Evolutionary conservation across 2,329 filamentous ascomycete genomes (phyloP).

Genomic region (Juglanconis oblonga): DNA sequence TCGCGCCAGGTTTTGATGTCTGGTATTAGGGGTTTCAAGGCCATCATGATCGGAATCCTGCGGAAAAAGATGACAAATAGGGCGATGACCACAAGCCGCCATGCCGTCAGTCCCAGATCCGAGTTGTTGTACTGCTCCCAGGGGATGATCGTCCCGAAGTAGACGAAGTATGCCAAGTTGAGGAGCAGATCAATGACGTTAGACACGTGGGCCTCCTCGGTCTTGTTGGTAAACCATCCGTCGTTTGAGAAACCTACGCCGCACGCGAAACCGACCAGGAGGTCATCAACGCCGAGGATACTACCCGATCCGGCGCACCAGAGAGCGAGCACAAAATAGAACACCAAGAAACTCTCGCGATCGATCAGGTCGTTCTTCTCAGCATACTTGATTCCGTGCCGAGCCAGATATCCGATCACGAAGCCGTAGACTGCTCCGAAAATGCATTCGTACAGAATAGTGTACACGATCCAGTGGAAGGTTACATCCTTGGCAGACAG

Average conservation of each 20-base stretch:
- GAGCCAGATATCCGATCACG: conserved; percentile 79
- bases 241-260: conserved; percentile 99
- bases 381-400: conserved; percentile 84
- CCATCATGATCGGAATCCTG: conserved; percentile 90
- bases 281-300: conserved; percentile 85
- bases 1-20: conserved; percentile 99
- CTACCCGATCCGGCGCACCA: conserved; percentile 95
- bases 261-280: conserved; percentile 90
- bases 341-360: conserved; percentile 94
- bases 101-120: conserved; percentile 72
- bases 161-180: conserved; percentile 98
- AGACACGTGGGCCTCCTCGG: conserved; percentile 96
- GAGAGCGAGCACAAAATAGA: conserved; percentile 94
- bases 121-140: conserved; percentile 87
- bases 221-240: conserved; percentile 98
- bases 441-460: conserved; percentile 91
- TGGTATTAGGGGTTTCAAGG: conserved; percentile 86
- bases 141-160: conserved; percentile 93
- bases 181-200: conserved; percentile 98
- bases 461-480: conserved; percentile 85
- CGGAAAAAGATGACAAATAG: conserved; percentile 93
- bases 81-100: conserved; percentile 91
- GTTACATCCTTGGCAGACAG: conserved; percentile 66
- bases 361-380: conserved; percentile 86
- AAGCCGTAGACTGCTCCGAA: conserved; percentile 91